Evolutionary conservation across 2,329 filamentous ascomycete species (phyloP).

Genomic region (Colletotrichum falcatum): DNA sequence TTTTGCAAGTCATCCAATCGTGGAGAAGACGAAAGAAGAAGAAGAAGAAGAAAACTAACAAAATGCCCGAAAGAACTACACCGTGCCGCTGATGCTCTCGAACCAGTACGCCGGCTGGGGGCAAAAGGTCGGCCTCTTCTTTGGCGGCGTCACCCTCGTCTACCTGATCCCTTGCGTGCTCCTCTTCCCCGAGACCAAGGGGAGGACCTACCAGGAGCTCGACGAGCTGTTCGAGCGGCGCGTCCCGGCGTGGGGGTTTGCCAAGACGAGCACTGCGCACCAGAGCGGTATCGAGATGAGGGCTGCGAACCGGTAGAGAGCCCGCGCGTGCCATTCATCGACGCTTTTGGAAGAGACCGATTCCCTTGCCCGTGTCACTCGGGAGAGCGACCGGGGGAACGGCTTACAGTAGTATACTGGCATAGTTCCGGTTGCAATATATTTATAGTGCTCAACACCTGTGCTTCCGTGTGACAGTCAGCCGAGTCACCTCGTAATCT

Average conservation of each 20-base stretch:
- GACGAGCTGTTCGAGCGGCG: not conserved
- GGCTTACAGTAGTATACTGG: not conserved
- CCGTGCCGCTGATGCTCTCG: too few species aligned
- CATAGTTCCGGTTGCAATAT: not conserved
- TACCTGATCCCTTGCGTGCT: not conserved
- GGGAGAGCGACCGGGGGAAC: not conserved
- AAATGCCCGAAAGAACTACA: too few species aligned
- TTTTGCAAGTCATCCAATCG: too few species aligned
- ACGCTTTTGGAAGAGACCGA: not conserved
- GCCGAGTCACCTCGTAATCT: too few species aligned
- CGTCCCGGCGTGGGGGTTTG: not conserved
- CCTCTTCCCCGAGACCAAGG: not conserved
- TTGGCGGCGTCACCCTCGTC: not conserved
- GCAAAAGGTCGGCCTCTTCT: too few species aligned
- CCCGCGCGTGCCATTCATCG: not conserved
- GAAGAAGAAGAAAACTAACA: too few species aligned
- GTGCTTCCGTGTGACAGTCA: too few species aligned
- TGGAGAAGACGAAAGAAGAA: too few species aligned
- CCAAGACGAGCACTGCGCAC: not conserved
- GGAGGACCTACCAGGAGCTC: not conserved
- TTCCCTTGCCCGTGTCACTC: too few species aligned
- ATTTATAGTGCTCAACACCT: not conserved
- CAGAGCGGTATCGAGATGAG: not conserved
- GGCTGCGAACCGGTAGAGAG: not conserved
- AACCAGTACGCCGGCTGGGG: too few species aligned